Base-by-base conservation (phyloP, 257 asterid genomes). In the Solanum piurae region DNA sequence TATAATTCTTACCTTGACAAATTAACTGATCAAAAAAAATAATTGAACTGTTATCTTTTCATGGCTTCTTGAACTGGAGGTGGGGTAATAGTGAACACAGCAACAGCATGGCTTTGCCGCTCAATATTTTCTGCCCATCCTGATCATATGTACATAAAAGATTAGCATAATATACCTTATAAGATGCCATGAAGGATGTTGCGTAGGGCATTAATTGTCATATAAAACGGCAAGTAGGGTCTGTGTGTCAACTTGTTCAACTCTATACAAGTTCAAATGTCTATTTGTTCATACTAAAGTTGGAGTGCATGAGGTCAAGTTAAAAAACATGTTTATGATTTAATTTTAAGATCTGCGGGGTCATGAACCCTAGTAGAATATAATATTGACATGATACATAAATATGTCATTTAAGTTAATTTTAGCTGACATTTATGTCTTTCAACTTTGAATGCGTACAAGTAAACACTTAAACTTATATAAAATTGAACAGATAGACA, bases 61-160 rank as follows among this genome's bases (percentile, higher is more conserved):
- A 88, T 88, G 60, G 82, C 82, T 85, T 42, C 88, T 85, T 85
- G 88, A 25, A 49, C 14, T 3, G 69, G 36, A 27, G 91, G 91
- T 82, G 91, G 91, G 4, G 91, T 89, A 68, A 89, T 82, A 3
- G 83, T 88, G 84, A 79, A 89, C 34, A 89, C 88, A 7, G 91
- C 90, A 37, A 88, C 89, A 10, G 90, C 90, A 33, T 86, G 84
- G 42, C 89, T 89, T n/a, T 89, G 87, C 74, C 91, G 83, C 84
- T 89, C 91, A 64, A 86, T 37, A 86, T 89, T 89, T 37, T 88
- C 88, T 31, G 76, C 80, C 90, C 91, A 89, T 44, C 91, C 91
- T 88, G 52, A 58, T 71, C 29, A 46, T 33, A 68, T 25, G 62
- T 27, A 12, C 46, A n/a, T 9, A 5, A 75, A 87, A 10, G 0